Percentiles rank a stretch among this genome's conserved stretches.
Conservation (phyloP, 805 yeast genomes). For the Wickerhamomyces mucosus region DNA sequence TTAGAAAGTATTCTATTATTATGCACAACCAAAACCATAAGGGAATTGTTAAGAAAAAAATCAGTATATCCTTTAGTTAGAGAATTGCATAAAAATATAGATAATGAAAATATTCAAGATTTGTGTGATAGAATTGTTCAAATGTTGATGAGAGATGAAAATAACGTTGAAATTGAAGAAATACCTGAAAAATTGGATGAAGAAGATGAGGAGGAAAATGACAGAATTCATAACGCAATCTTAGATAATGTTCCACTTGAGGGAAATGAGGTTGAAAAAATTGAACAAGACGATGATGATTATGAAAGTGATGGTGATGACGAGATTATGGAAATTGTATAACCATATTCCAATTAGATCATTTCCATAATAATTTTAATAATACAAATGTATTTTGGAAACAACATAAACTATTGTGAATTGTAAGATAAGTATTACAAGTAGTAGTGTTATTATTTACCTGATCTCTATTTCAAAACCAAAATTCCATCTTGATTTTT, state of each 20-base stretch:
- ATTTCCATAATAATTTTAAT: too few species aligned
- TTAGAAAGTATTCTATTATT: slow-evolving; percentile 73
- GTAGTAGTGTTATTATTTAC: too few species aligned
- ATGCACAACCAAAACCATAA: slow-evolving; percentile 62
- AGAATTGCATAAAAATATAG: slow-evolving; percentile 63
- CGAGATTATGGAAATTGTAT: slow-evolving; percentile 27
- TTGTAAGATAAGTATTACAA: too few species aligned
- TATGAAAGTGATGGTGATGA: slow-evolving; percentile 11
- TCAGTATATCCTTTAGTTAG: slow-evolving; percentile 81
- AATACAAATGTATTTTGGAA: too few species aligned
- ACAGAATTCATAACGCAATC: slow-evolving; percentile 13
- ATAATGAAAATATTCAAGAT: slow-evolving; percentile 44
- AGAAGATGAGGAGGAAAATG: slow-evolving; percentile 26
- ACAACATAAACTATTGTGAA: too few species aligned
- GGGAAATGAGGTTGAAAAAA: neutral
- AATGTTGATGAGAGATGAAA: slow-evolving; percentile 88
- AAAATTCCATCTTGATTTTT: slow-evolving; percentile 31
- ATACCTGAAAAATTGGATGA: slow-evolving; percentile 33
- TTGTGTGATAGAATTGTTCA: slow-evolving; percentile 81
- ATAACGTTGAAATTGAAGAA: slow-evolving; percentile 36
- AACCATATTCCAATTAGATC: too few species aligned
- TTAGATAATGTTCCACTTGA: slow-evolving; percentile 17
- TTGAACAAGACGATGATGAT: slow-evolving; percentile 15
- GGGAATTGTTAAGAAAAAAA: slow-evolving; percentile 72
- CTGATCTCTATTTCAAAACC: too few species aligned